These are phyloP conservation scores for Penicillium aurantiogriseum DNA, from an alignment of 2,329 filamentous ascomycete genomes.

Conservation along the genomic window DNA sequence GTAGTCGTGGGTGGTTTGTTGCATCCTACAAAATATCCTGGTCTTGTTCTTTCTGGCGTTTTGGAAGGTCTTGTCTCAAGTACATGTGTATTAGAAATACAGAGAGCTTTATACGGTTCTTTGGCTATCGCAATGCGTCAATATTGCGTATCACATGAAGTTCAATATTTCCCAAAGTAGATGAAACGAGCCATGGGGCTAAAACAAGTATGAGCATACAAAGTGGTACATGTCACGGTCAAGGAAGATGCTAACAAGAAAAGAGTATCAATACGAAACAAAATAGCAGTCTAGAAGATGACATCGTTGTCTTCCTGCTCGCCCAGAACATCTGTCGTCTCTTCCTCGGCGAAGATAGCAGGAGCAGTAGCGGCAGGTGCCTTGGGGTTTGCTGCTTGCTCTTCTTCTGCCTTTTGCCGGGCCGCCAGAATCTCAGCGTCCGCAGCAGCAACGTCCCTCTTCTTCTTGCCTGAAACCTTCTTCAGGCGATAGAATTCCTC, in stretches of 20 bases:
- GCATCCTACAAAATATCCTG: conserved; percentile 18
- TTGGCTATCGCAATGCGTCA: background rate
- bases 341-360: conserved; percentile 40
- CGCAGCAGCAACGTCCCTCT: conserved; percentile 68
- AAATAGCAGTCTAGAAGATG: conserved; percentile 63
- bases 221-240: conserved; percentile 14
- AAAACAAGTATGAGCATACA: conserved; percentile 6
- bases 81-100: conserved; percentile 16
- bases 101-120: conserved; percentile 9
- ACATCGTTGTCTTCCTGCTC: conserved; percentile 79
- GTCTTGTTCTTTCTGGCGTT: conserved; percentile 30
- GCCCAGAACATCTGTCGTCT: conserved; percentile 65
- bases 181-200: conserved; percentile 4
- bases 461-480: conserved; percentile 86
- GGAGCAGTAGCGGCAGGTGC: conserved; percentile 37
- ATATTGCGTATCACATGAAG: conserved; percentile 7
- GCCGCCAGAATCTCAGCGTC: conserved; percentile 71
- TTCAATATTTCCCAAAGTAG: conserved; percentile 12
- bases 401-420: conserved; percentile 40
- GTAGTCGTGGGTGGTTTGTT: conserved; percentile 24
- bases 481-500: conserved; percentile 98
- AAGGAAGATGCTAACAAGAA: conserved; percentile 10
- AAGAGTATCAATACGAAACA: conserved; percentile 23
- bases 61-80: conserved; percentile 24
- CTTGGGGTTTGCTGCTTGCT: conserved; percentile 55